Conservation (phyloP, 352 stramenopile species). For the Phytophthora pluvialis region DNA sequence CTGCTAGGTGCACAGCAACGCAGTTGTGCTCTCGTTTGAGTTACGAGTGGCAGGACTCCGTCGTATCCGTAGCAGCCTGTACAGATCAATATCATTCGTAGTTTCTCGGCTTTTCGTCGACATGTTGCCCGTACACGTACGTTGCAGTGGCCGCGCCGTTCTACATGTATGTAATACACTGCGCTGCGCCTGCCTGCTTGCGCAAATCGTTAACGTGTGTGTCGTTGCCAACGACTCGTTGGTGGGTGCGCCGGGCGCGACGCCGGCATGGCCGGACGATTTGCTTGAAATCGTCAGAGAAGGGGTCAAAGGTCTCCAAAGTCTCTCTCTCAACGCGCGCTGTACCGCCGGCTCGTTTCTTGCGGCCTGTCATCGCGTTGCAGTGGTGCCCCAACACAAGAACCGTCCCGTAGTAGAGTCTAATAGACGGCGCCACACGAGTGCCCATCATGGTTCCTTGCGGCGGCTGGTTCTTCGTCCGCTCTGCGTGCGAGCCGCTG, state of each 20-base stretch:
- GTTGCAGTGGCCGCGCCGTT: background rate
- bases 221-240: conserved; percentile 1
- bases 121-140: background rate
- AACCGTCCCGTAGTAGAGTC: background rate
- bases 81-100: background rate
- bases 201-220: conserved; percentile 19
- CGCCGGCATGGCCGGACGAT: background rate
- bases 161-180: background rate
- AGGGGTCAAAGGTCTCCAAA: conserved; percentile 8
- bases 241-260: conserved; percentile 18
- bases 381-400: conserved; percentile 20
- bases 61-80: background rate
- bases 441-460: conserved; percentile 30
- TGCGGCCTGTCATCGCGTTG: conserved; percentile 25
- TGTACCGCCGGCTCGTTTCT: conserved; percentile 31
- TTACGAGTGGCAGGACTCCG: background rate
- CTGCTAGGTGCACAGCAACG: conserved; percentile 16
- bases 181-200: conserved; percentile 1
- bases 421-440: conserved; percentile 9
- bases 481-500: conserved; percentile 16
- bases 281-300: conserved; percentile 15
- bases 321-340: background rate
- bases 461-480: conserved; percentile 24
- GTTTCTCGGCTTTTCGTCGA: background rate
- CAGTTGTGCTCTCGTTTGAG: conserved; percentile 10